phyloP scores from a whole-genome alignment of 2,329 filamentous ascomycete species.

The Ascochyta lentis region DNA sequence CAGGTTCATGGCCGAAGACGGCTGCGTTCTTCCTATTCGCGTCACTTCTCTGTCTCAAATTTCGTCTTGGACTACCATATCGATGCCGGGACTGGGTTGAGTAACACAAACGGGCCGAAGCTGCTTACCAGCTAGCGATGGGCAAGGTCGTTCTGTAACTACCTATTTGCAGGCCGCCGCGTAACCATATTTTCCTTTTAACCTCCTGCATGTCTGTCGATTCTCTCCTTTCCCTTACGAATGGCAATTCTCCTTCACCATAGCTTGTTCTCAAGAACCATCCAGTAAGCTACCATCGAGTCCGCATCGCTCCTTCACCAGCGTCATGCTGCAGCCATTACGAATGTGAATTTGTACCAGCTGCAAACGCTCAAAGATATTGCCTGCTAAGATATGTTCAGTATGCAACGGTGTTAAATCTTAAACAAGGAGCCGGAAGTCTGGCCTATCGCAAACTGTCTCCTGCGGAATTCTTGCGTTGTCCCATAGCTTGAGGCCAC shows the following conservation, averaged over 20 bases:
- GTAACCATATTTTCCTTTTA: not conserved
- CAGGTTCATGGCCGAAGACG: not conserved
- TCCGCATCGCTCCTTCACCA: conserved; percentile 1
- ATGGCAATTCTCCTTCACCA: not conserved
- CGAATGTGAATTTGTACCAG: conserved; percentile 4
- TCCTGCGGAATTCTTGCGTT: conserved; percentile 5
- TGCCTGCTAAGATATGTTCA: not conserved
- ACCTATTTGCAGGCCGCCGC: too few relatives aligned
- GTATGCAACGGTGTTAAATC: not conserved
- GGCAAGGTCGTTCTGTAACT: too few relatives aligned
- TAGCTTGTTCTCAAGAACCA: conserved; percentile 2
- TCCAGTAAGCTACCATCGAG: not conserved
- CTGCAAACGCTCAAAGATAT: not conserved
- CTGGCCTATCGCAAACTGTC: conserved; percentile 1
- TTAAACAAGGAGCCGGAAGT: conserved; percentile 1
- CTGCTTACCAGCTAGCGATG: too few relatives aligned
- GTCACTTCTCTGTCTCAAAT: too few relatives aligned
- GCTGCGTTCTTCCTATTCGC: not conserved
- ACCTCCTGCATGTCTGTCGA: not conserved
- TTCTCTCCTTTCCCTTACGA: not conserved
- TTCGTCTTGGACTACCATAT: too few relatives aligned
- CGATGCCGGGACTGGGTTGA: too few relatives aligned
- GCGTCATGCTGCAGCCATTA: conserved; percentile 3
- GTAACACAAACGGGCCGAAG: too few relatives aligned
- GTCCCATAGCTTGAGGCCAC: conserved; percentile 1